Conservation (phyloP, 257 asterid genomes). For the Solanum rostratum region DNA sequence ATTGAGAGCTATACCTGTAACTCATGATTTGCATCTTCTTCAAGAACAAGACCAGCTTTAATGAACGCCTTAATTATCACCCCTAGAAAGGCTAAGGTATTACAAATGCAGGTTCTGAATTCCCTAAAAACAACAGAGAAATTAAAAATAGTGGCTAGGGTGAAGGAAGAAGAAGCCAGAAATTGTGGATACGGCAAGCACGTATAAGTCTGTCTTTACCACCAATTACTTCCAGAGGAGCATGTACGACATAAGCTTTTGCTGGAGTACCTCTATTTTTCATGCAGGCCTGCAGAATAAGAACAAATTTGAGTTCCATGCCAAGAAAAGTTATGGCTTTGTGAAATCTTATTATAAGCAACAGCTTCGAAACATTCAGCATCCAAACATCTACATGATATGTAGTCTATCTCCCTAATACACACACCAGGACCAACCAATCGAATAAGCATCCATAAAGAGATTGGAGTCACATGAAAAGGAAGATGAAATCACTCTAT, state of each 20-base stretch:
- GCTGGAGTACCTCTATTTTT: conserved; percentile 39
- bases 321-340: background rate
- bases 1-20: conserved; percentile 42
- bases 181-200: conserved; percentile 78
- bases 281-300: conserved; percentile 61
- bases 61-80: conserved; percentile 67
- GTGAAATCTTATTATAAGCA: background rate
- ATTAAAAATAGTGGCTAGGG: background rate
- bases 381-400: background rate
- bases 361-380: background rate
- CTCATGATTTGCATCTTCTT: conserved; percentile 45
- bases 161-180: conserved; percentile 2
- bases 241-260: conserved; percentile 69
- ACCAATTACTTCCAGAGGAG: conserved; percentile 79
- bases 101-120: conserved; percentile 2
- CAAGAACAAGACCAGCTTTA: conserved; percentile 79
- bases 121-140: background rate
- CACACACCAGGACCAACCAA: background rate
- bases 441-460: background rate
- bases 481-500: background rate
- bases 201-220: conserved; percentile 58
- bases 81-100: conserved; percentile 60
- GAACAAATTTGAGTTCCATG: background rate
- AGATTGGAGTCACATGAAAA: background rate
- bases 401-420: background rate